A percentile compares a stretch with the other conserved stretches of the same genome.
Conservation (phyloP, 176 grass and related monocot species). For the Cenchrus purpureus region DNA sequence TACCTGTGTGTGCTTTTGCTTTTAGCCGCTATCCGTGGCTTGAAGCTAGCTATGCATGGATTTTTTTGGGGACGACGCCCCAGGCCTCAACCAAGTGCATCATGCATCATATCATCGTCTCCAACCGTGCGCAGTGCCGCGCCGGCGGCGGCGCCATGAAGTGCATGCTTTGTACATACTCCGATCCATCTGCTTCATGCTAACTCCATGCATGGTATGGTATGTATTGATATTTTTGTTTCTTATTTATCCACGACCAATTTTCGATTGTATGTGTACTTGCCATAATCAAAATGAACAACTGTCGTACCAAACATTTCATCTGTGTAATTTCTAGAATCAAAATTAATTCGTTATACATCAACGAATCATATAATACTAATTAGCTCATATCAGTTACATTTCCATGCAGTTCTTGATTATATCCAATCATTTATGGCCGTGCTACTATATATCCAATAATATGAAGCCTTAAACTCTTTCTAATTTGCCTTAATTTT, state of each 20-base stretch:
- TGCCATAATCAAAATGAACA: not conserved
- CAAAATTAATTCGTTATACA: too few relatives aligned
- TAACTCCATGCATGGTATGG: not conserved
- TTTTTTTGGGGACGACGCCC: not conserved
- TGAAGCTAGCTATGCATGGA: not conserved
- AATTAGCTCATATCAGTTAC: too few relatives aligned
- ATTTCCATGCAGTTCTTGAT: not conserved
- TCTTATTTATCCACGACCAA: not conserved
- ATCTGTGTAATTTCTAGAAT: too few relatives aligned
- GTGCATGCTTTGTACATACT: not conserved
- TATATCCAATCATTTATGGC: not conserved
- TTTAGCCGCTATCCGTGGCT: slow-evolving; percentile 15
- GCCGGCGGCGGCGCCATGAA: not conserved
- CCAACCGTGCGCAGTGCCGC: not conserved
- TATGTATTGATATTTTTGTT: not conserved
- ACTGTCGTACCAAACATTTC: not conserved
- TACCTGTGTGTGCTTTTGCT: not conserved
- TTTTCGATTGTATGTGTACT: not conserved
- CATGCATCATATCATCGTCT: slow-evolving; percentile 1
- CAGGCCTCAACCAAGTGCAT: slow-evolving; percentile 2
- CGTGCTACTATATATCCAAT: not conserved
- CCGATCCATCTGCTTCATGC: not conserved
- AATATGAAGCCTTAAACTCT: too few relatives aligned
- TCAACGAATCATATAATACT: too few relatives aligned
- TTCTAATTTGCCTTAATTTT: not conserved